Base-by-base conservation (phyloP, 345 rosid genomes). In the Sisymbrium irio region DNA sequence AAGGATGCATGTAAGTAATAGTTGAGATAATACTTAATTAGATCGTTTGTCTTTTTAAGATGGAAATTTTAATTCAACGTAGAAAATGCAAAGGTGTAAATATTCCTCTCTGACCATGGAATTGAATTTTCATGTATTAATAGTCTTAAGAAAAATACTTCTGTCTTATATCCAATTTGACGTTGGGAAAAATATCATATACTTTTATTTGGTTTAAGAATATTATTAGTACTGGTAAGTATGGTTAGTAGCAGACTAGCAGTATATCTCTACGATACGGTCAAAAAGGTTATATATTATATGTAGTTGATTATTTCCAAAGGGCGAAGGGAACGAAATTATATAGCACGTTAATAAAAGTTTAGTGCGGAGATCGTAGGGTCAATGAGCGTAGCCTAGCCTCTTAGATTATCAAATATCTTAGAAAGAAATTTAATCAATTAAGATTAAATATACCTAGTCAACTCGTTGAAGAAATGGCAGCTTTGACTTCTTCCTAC, bases 381-480 rank as follows among this genome's bases (percentile, higher is more conserved):
- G 53, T 27, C 22, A 11, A 50, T 39, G 61, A 50, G 12, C 25
- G 39, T 72, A 72, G 18, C 25, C 50, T 72, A 72, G 18, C 49
- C 28, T 36, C 19, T 10, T 71, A 46, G 56, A 32, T 44, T 53
- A 22, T 42, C 33, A 62, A 62, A 30, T 15, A 62, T 27, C 17
- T 50, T 62, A 25, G n/a, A 50, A 20, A 30, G 11, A n/a, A 6
- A 45, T 22, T 57, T 58, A 3, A 51, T 5, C 8, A 18, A 42
- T 7, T 35, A 27, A 14, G 2, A 35, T 15, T 56, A 45, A 37
- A 58, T 20, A 67, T 4, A 45, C 6, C n/a, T 27, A 32, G 62
- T 68, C 73, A 74, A 75, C 37, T 60, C 46, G 69, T 61, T 67
- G 74, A 75, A 60, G 63, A 67, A 20, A 33, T 12, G 55, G 47